Evolutionary conservation across 2,329 filamentous ascomycete species (phyloP).

Genomic region (Pyrenochaeta sp.): DNA sequence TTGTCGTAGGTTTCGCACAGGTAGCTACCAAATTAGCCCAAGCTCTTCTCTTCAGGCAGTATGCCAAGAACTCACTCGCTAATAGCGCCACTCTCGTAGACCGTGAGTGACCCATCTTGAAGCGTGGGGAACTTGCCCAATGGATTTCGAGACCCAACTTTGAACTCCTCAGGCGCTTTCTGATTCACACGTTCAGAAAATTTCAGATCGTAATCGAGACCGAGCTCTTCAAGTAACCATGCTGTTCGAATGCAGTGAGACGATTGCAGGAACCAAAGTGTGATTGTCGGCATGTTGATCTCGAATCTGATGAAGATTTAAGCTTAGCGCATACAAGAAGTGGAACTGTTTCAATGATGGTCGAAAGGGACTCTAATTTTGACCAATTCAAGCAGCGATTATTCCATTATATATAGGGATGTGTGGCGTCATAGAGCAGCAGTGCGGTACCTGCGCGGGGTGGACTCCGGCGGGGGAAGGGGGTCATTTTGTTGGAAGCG

Average conservation of each 20-base stretch:
- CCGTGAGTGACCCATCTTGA: slow-evolving; percentile 51
- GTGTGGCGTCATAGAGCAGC: slow-evolving; percentile 20
- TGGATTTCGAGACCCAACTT: slow-evolving; percentile 49
- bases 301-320: too few species aligned
- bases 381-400: too few species aligned
- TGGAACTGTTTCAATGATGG: too few species aligned
- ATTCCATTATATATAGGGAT: not conserved
- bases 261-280: slow-evolving; percentile 58
- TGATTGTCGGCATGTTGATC: slow-evolving; percentile 42
- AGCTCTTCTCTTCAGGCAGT: not conserved
- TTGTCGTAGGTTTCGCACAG: slow-evolving; percentile 58
- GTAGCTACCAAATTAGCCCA: slow-evolving; percentile 44
- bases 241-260: slow-evolving; percentile 56
- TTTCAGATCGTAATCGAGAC: slow-evolving; percentile 53
- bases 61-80: slow-evolving; percentile 47
- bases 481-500: not conserved
- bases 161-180: slow-evolving; percentile 55
- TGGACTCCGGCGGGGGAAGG: slow-evolving; percentile 16
- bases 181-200: slow-evolving; percentile 51
- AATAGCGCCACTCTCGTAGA: slow-evolving; percentile 58
- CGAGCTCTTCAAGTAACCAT: slow-evolving; percentile 58
- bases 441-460: slow-evolving; percentile 5
- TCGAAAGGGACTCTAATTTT: too few species aligned
- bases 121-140: slow-evolving; percentile 59
- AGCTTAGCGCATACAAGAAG: too few species aligned